Base-by-base conservation (phyloP, 2,329 filamentous ascomycete genomes). In the Lachnellula cervina region DNA sequence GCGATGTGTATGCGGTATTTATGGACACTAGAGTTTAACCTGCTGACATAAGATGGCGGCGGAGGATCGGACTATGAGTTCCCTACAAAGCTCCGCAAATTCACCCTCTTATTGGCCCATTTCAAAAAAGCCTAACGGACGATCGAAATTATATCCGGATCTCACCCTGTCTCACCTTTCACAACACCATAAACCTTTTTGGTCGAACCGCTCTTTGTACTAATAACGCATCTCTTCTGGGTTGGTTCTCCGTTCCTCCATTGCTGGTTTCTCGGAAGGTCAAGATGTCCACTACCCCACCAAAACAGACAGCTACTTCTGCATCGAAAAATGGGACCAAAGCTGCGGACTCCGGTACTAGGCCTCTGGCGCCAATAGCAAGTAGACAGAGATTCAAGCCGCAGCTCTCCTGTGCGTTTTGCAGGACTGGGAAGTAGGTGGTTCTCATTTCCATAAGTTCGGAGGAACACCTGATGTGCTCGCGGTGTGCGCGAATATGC, bases 341-440 rank as follows among this genome's bases (percentile, higher is more conserved):
- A 17, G n/a, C 37, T 25, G 25, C 25, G 28, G 28, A 9, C 9
- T 28, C 28, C 7, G 28, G 28, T 16, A 40, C 37, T 40, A 40
- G 37, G 37, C 37, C 37, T 6, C 37, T 40, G 14, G 14, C 46
- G 32, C 49, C 32, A 23, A 56, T 53, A 35, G 14, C 49, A 23
- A 56, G 54, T 37, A 56, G 54, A 32, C 47, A 56, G 43, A 48
- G 57, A 45, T 56, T 56, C 28, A 66, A 66, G 55, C 62, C 64
- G 45, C 65, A 67, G 32, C 46, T 66, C 38, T 67, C 65, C 9
- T 67, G 64, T 56, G 65, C 58, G 9, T 58, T 66, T 43, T 67
- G 65, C 46, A 63, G 64, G 47, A 57, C 54, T 35, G 51, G 64
- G 34, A 67, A 67, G 64, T 67, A 54, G 49, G 60, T 53, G 8